A percentile compares a stretch with the other conserved stretches of the same genome.
phyloP scores from a whole-genome alignment of 805 yeast genomes.

The Saccharomycopsis sp. region DNA sequence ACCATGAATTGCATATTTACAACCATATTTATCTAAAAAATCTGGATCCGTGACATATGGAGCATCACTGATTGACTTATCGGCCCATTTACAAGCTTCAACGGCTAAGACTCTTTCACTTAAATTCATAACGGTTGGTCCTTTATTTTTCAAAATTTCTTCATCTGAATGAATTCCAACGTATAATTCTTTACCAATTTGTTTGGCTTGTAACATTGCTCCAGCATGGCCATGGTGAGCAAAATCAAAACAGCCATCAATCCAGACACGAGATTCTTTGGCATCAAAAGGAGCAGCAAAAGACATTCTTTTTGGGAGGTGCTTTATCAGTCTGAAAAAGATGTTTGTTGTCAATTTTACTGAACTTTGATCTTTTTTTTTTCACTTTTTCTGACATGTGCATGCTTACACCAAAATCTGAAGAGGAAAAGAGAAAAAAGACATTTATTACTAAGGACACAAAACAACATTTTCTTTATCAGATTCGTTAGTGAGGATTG shows the following conservation, averaged over 20 bases:
- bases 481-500: too few relatives aligned
- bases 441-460: too few relatives aligned
- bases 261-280: constrained; percentile 57
- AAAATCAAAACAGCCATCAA: constrained; percentile 97
- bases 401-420: too few relatives aligned
- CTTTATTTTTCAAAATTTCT: constrained; percentile 74
- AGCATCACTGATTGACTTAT: constrained; percentile 59
- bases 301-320: background rate
- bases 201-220: constrained; percentile 88
- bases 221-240: constrained; percentile 97
- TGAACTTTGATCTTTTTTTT: too few relatives aligned
- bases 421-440: too few relatives aligned
- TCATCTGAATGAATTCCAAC: constrained; percentile 93
- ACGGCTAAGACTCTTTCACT: constrained; percentile 79
- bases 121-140: constrained; percentile 86
- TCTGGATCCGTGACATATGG: constrained; percentile 89
- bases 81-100: constrained; percentile 84
- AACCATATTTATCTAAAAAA: constrained; percentile 62
- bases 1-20: constrained; percentile 94
- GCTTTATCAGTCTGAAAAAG: background rate
- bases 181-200: constrained; percentile 59
- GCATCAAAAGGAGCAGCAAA: constrained; percentile 17
- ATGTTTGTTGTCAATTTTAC: too few relatives aligned
- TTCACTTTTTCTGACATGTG: too few relatives aligned
- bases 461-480: too few relatives aligned